phyloP scores from a whole-genome alignment of 805 yeast species.

The Jamesozyma lodderae region DNA sequence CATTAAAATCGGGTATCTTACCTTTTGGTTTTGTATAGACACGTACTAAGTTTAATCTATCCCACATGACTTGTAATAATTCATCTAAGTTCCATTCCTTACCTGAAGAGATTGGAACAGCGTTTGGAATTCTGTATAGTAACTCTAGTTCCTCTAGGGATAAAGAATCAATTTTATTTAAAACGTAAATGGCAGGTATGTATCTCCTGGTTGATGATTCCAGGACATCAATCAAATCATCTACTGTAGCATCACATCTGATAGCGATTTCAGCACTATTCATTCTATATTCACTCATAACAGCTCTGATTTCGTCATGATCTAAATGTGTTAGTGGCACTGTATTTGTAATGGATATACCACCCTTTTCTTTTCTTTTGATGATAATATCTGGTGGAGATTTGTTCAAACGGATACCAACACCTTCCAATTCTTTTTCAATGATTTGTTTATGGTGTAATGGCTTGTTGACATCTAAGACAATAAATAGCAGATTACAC shows the following conservation, averaged over 20 bases:
- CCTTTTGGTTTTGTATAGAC: conserved; percentile 98
- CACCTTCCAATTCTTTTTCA: conserved; percentile 93
- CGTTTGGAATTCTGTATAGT: conserved; percentile 86
- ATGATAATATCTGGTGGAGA: conserved; percentile 87
- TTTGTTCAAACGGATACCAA: conserved; percentile 90
- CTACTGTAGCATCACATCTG: conserved; percentile 96
- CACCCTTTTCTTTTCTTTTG: conserved; percentile 92
- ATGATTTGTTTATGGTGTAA: conserved; percentile 87
- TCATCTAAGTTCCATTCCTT: conserved; percentile 97
- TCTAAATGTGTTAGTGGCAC: conserved; percentile 88
- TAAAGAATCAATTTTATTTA: conserved; percentile 93
- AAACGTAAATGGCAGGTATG: conserved; percentile 89
- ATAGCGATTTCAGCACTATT: conserved; percentile 94
- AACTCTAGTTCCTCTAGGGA: conserved; percentile 89
- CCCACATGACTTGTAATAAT: conserved; percentile 93
- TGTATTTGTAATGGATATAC: conserved; percentile 86
- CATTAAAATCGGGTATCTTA: conserved; percentile 81
- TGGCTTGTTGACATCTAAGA: conserved; percentile 93
- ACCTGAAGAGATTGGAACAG: conserved; percentile 94
- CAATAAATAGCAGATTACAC: conserved; percentile 86
- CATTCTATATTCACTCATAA: conserved; percentile 89
- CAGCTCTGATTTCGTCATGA: conserved; percentile 89
- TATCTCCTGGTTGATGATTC: conserved; percentile 87
- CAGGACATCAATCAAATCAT: conserved; percentile 87
- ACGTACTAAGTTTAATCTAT: conserved; percentile 76